Evolutionary conservation across 2,329 filamentous ascomycete genomes (phyloP).

Genomic region (Penicillium crustosum): DNA sequence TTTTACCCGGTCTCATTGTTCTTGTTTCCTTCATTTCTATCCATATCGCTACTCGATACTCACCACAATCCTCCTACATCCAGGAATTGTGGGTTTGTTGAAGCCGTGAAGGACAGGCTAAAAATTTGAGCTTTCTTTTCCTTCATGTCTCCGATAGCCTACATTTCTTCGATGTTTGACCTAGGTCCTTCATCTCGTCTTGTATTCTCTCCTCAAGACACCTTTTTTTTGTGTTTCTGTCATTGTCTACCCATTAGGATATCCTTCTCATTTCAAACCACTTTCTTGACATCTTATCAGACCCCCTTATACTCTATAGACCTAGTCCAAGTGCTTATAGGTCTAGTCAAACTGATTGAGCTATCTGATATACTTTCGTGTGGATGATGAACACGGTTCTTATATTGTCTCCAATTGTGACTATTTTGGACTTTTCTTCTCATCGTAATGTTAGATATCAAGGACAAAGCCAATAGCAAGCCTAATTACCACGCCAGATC

Average conservation of each 20-base stretch:
- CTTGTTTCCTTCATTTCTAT: background rate
- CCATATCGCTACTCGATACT: constrained; percentile 2
- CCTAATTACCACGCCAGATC: constrained; percentile 28
- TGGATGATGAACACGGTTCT: background rate
- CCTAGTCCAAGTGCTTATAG: background rate
- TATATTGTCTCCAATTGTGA: background rate
- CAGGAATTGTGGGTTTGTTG: background rate
- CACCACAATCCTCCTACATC: background rate
- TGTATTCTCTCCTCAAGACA: constrained; percentile 5
- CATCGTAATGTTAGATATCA: background rate
- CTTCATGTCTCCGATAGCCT: background rate
- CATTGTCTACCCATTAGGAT: constrained; percentile 24
- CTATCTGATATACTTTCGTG: background rate
- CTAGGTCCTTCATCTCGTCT: constrained; percentile 4
- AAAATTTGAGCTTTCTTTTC: background rate
- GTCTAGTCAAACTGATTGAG: background rate
- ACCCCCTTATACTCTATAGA: background rate
- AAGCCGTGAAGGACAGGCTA: background rate
- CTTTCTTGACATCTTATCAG: constrained; percentile 13
- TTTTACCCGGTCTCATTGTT: constrained; percentile 6
- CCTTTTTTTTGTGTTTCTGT: constrained; percentile 21
- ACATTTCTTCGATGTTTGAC: background rate
- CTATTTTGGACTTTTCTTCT: background rate
- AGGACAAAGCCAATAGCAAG: background rate
- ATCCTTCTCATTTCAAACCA: constrained; percentile 28